Evolutionary conservation across 345 rosid genomes (phyloP).

Genomic region (Eucalyptus paniculata): DNA sequence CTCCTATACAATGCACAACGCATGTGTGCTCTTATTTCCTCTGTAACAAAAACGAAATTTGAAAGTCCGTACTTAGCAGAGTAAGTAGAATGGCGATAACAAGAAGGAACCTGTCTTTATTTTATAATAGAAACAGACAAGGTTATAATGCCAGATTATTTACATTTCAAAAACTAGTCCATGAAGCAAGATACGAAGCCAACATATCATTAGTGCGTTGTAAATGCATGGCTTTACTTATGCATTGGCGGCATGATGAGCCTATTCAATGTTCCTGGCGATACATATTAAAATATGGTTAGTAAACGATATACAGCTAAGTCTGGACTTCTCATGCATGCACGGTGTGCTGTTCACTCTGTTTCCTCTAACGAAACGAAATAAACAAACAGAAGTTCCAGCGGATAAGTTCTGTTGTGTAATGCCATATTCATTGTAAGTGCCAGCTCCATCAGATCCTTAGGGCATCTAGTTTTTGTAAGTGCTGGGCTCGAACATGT

Average conservation of each 20-base stretch:
- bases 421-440: not conserved
- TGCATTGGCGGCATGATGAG: not conserved
- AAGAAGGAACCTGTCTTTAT: not conserved
- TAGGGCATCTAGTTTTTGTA: not conserved
- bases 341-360: not conserved
- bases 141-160: not conserved
- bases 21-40: not conserved
- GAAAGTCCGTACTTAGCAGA: not conserved
- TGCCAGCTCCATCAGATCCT: not conserved
- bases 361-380: not conserved
- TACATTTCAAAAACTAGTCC: not conserved
- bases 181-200: not conserved
- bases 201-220: not conserved
- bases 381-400: not conserved
- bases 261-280: not conserved
- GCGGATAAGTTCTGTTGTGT: not conserved
- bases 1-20: not conserved
- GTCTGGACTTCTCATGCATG: not conserved
- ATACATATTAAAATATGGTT: not conserved
- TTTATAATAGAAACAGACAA: not conserved
- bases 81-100: not conserved
- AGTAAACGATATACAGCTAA: not conserved
- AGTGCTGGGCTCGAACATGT: not conserved
- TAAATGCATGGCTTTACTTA: not conserved
- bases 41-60: not conserved